Percentiles rank a stretch among this genome's conserved stretches.
phyloP scores from a whole-genome alignment of 1,284 basidiomycete genomes.

The Dichomitus squalens region DNA sequence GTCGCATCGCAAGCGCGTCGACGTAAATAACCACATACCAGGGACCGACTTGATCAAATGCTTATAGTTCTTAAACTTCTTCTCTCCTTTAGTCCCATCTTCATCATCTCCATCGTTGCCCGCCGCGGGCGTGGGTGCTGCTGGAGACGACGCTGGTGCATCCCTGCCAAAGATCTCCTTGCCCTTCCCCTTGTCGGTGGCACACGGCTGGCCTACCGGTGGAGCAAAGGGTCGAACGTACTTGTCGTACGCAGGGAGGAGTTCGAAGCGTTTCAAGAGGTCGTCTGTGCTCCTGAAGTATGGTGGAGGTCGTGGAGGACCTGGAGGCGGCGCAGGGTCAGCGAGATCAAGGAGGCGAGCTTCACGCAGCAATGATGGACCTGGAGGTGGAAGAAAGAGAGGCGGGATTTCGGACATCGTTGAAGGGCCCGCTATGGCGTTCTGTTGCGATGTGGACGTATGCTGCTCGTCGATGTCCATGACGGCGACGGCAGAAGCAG shows the following conservation, averaged over 20 bases:
- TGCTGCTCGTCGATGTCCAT: constrained; percentile 33
- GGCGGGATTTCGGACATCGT: constrained; percentile 27
- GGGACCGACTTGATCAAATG: constrained; percentile 77
- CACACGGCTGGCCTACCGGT: constrained; percentile 31
- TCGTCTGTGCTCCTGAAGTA: constrained; percentile 74
- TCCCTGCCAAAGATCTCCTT: constrained; percentile 44
- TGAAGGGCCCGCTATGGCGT: constrained; percentile 40
- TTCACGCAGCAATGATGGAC: constrained; percentile 23
- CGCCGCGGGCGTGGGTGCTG: constrained; percentile 43
- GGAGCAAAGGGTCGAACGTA: constrained; percentile 60
- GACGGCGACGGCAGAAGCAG: constrained; percentile 26
- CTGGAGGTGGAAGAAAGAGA: constrained; percentile 37
- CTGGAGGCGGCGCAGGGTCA: constrained; percentile 34
- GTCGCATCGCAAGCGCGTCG: constrained; percentile 4
- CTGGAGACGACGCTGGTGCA: constrained; percentile 31
- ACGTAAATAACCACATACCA: constrained; percentile 46
- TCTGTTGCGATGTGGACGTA: constrained; percentile 26
- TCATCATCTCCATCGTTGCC: constrained; percentile 56
- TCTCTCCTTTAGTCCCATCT: constrained; percentile 53
- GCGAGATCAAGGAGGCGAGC: constrained; percentile 12
- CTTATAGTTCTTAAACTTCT: constrained; percentile 81
- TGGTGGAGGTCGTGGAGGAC: constrained; percentile 45
- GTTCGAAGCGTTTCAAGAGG: constrained; percentile 66
- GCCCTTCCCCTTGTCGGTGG: constrained; percentile 63
- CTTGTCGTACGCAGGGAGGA: constrained; percentile 72